These are phyloP conservation scores for Blastobotrys apis DNA, from an alignment of 1,139 yeast genomes.

Conservation along the genomic window DNA sequence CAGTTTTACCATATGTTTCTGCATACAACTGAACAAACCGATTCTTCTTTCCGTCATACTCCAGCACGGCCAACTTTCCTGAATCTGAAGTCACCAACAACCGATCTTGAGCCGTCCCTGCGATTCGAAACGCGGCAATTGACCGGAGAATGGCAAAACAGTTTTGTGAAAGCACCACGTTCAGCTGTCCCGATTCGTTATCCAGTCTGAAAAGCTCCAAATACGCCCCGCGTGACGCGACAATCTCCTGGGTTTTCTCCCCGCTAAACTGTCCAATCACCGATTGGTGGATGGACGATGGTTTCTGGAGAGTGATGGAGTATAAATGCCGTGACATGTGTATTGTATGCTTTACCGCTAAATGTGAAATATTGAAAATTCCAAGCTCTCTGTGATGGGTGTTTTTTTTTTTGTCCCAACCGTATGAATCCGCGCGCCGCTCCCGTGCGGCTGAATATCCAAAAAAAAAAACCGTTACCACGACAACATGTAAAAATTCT, in stretches of 20 bases:
- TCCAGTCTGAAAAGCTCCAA: conserved; percentile 53
- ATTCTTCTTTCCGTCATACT: conserved; percentile 41
- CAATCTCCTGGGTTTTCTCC: conserved; percentile 54
- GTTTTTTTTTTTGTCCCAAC: too few relatives aligned
- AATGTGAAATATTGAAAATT: too few relatives aligned
- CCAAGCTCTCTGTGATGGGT: too few relatives aligned
- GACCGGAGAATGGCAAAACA: conserved; percentile 58
- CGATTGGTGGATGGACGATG: conserved; percentile 51
- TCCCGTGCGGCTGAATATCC: too few relatives aligned
- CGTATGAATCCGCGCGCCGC: too few relatives aligned
- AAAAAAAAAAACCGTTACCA: too few relatives aligned
- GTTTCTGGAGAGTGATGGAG: conserved; percentile 59
- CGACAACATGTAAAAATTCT: too few relatives aligned
- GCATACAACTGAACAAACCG: conserved; percentile 50
- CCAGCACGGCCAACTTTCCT: conserved; percentile 62
- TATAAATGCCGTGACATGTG: conserved; percentile 61
- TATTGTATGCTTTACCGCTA: too few relatives aligned
- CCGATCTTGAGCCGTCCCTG: conserved; percentile 53
- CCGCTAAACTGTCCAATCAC: conserved; percentile 69
- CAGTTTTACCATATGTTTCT: conserved; percentile 72
- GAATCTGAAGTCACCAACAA: conserved; percentile 77
- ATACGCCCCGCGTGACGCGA: conserved; percentile 52
- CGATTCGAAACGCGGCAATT: conserved; percentile 48
- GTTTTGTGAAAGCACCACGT: conserved; percentile 42
- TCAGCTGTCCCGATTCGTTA: conserved; percentile 52